These are phyloP conservation scores for Phellopilus nigrolimitatus DNA, from an alignment of 1,284 basidiomycete genomes.

Conservation along the genomic window DNA sequence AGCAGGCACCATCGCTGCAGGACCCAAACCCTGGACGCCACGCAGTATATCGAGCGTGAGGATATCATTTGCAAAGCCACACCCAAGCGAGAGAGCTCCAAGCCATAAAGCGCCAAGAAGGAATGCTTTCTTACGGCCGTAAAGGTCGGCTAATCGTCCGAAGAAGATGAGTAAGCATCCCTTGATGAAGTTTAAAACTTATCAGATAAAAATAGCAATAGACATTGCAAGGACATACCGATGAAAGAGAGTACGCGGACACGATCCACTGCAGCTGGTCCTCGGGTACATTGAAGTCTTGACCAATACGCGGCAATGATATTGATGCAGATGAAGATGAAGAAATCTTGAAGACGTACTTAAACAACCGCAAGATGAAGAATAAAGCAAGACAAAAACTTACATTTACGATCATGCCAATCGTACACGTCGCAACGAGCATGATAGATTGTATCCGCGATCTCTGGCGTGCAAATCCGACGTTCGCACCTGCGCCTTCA, in stretches of 20 bases:
- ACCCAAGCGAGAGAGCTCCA: constrained; percentile 45
- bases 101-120: constrained; percentile 46
- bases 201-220: constrained; percentile 3
- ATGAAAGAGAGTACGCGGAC: constrained; percentile 36
- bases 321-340: constrained; percentile 43
- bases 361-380: constrained; percentile 26
- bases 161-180: constrained; percentile 70
- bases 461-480: no score
- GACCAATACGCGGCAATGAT: constrained; percentile 58
- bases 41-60: constrained; percentile 60
- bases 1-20: constrained; percentile 65
- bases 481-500: no score
- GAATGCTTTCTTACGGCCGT: constrained; percentile 64
- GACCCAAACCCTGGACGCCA: constrained; percentile 66
- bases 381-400: constrained; percentile 25
- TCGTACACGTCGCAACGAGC: constrained; percentile 47
- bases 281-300: constrained; percentile 43
- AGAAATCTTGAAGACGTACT: constrained; percentile 31
- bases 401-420: constrained; percentile 53
- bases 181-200: constrained; percentile 31
- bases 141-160: constrained; percentile 68
- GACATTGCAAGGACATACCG: constrained; percentile 33
- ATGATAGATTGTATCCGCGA: constrained; percentile 21
- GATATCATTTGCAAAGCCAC: constrained; percentile 41
- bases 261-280: constrained; percentile 64